Conservation (phyloP, 2,329 filamentous ascomycete species). For the Penicillium sp. region DNA sequence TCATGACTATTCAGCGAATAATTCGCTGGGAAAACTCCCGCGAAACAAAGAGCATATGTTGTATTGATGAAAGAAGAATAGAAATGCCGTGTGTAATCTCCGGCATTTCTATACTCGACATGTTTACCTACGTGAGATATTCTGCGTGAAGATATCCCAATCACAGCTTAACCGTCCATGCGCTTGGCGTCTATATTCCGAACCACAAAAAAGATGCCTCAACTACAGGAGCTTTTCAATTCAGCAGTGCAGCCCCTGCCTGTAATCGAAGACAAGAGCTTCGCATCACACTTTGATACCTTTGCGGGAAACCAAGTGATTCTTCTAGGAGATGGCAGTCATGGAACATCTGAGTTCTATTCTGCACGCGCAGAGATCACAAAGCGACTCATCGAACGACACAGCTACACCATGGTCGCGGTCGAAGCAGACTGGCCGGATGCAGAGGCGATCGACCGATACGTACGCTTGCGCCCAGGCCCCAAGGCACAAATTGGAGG, state of each 20-base stretch:
- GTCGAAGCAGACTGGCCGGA: conserved; percentile 58
- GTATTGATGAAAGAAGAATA: background rate
- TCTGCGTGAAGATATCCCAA: background rate
- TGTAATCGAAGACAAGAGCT: conserved; percentile 35
- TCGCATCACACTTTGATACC: conserved; percentile 44
- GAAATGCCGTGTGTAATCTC: background rate
- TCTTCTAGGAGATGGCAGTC: conserved; percentile 50
- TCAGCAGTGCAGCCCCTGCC: conserved; percentile 41
- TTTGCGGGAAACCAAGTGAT: conserved; percentile 44
- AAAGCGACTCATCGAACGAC: conserved; percentile 50
- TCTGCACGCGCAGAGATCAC: conserved; percentile 53
- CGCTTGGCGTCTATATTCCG: conserved; percentile 3
- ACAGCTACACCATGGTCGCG: conserved; percentile 54
- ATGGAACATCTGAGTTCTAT: conserved; percentile 59
- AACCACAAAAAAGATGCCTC: conserved; percentile 24
- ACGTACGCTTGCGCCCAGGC: conserved; percentile 49
- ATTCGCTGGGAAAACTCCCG: conserved; percentile 15
- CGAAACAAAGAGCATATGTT: background rate
- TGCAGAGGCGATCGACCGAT: conserved; percentile 52
- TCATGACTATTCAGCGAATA: conserved; percentile 30
- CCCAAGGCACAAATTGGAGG: conserved; percentile 34
- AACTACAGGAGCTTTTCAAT: conserved; percentile 37
- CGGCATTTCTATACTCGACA: background rate
- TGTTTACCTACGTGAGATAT: background rate
- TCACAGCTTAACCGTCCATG: conserved; percentile 7